Evolutionary conservation across 352 stramenopile genomes (phyloP).

Genomic region (Phytopythium helicoides): DNA sequence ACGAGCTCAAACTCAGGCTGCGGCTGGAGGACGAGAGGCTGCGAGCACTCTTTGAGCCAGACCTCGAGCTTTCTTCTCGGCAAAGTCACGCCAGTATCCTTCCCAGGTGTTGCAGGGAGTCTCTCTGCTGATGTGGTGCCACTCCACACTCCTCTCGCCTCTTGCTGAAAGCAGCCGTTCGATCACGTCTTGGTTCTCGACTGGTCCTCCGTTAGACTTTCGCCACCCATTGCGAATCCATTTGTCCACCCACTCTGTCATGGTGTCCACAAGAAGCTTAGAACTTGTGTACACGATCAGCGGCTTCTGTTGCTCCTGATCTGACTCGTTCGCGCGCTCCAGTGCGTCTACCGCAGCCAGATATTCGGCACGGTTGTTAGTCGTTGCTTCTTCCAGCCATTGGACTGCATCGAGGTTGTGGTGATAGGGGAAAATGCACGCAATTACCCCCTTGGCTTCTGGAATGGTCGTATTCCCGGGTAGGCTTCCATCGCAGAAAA

Average conservation of each 20-base stretch:
- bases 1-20: neutral
- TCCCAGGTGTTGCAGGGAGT: slow-evolving; percentile 5
- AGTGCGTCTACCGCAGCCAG: slow-evolving; percentile 10
- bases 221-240: slow-evolving; percentile 18
- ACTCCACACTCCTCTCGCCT: slow-evolving; percentile 12
- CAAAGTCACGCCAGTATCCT: slow-evolving; percentile 11
- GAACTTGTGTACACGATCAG: slow-evolving; percentile 15
- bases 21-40: neutral
- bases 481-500: slow-evolving; percentile 10
- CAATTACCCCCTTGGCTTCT: neutral
- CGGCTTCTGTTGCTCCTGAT: slow-evolving; percentile 2
- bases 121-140: slow-evolving; percentile 7
- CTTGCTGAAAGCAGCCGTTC: slow-evolving; percentile 6
- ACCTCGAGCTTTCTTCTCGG: slow-evolving; percentile 4
- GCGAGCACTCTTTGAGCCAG: too few relatives aligned
- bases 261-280: slow-evolving; percentile 9
- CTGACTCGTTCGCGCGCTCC: slow-evolving; percentile 10
- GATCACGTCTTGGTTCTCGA: slow-evolving; percentile 15
- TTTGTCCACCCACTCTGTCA: slow-evolving; percentile 14
- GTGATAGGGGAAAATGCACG: neutral
- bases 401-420: neutral
- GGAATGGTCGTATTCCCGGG: neutral
- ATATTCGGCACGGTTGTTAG: slow-evolving; percentile 13
- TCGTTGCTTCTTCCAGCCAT: neutral
- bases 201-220: slow-evolving; percentile 4